Conservation (phyloP, 306 rosid species). For the Prunus padus region DNA sequence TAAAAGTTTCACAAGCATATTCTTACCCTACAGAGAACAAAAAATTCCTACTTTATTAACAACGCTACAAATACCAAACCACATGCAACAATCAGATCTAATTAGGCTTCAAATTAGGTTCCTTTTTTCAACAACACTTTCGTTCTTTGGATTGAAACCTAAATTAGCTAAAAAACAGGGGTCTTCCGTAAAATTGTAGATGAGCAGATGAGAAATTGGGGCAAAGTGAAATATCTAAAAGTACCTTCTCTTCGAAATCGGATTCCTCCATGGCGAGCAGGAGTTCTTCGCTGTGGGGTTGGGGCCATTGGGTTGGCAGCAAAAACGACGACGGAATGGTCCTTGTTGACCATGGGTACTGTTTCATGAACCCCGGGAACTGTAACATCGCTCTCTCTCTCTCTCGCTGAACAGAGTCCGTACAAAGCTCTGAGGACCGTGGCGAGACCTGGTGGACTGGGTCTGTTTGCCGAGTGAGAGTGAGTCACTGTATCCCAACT, state of each 20-base stretch:
- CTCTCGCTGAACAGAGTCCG: neutral
- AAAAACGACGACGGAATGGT: slow-evolving; percentile 80
- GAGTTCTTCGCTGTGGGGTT: slow-evolving; percentile 83
- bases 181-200: neutral
- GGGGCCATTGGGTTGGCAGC: slow-evolving; percentile 92
- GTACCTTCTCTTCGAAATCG: slow-evolving; percentile 84
- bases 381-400: slow-evolving; percentile 54
- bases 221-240: neutral
- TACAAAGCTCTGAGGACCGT: neutral
- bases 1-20: neutral
- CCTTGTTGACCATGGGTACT: slow-evolving; percentile 71
- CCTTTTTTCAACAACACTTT: neutral
- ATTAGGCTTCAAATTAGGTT: slow-evolving; percentile 15
- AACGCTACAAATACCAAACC: neutral
- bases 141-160: neutral
- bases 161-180: neutral
- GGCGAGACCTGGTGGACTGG: neutral
- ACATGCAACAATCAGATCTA: neutral
- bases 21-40: neutral
- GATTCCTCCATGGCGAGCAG: slow-evolving; percentile 91
- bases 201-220: neutral
- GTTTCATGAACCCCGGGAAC: slow-evolving; percentile 92
- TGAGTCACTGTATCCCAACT: neutral
- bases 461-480: neutral
- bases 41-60: neutral